Evolutionary conservation across 148 eudicot species (phyloP), one percentile per base, ranked within the genome.

Genomic region (Rhododendron molle): DNA sequence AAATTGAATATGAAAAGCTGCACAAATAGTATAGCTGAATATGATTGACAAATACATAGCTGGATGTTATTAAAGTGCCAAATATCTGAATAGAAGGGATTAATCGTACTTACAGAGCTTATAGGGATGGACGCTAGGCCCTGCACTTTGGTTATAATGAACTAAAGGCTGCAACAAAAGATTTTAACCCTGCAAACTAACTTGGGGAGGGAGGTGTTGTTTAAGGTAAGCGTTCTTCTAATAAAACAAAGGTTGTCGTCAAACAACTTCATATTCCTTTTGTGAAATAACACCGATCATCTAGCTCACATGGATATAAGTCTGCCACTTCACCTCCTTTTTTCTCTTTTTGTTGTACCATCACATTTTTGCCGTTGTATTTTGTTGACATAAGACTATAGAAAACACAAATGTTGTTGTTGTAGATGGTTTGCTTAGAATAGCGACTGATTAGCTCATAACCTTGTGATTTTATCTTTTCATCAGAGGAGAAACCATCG

Each of bases 181-280:
- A 40, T 40, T 40, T 93, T 78, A 46, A 8, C 9, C 49, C 11
- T 46, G 11, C 49, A 46, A 46, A 46, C 11, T 74, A 91, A 85
- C 92, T 93, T 54, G 95, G 95, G 11, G 93, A 91, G 88, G 94
- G 95, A 76, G 93, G 95, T 36, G 92, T 93, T 85, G 95, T 93
- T 85, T 87, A 92, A 91, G 92, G 95, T 93, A 85, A 82, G 46
- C 10, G 0, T 58, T 44, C 7, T 38, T 82, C n/a, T 82, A 18
- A 10, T 38, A 21, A 84, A 56, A 23, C 26, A 73, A 1, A 36
- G 38, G 23, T 8, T 7, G 26, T 79, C 10, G 3, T 81, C 14
- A 2, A 86, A 76, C 60, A 18, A 15, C 47, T 32, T 74, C 46
- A 20, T 10, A 20, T 11, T 58, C 16, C 69, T 60, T 56, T 46